Percentiles rank a stretch among this genome's conserved stretches.
Conservation (phyloP, 805 yeast genomes). For the Nakazawaea sp. region DNA sequence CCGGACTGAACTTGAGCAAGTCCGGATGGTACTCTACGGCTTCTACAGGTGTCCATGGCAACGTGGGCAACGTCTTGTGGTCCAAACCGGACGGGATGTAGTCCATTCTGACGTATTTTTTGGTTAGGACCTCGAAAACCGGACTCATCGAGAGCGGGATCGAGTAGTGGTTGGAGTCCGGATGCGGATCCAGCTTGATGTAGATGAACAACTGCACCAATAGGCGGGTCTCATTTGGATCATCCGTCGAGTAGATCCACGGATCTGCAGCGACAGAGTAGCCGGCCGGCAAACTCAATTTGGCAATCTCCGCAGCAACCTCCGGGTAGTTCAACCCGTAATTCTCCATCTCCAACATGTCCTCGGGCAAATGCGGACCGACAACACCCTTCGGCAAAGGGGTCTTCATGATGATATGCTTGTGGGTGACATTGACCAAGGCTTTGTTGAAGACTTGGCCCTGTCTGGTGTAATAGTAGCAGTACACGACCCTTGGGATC, state of each 20-base stretch:
- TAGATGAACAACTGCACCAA: conserved; percentile 72
- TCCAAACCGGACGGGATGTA: conserved; percentile 69
- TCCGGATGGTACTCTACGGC: conserved; percentile 72
- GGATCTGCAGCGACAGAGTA: conserved; percentile 58
- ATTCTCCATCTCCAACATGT: conserved; percentile 47
- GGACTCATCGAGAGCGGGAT: conserved; percentile 70
- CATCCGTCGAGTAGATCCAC: conserved; percentile 84
- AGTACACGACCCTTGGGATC: conserved; percentile 65
- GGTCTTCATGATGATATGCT: conserved; percentile 52
- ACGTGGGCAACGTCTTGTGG: conserved; percentile 45
- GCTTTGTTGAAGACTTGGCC: conserved; percentile 58
- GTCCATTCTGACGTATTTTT: conserved; percentile 64
- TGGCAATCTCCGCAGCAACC: conserved; percentile 58
- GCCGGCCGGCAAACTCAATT: conserved; percentile 55
- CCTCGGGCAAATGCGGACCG: conserved; percentile 70
- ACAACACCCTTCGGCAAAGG: conserved; percentile 53
- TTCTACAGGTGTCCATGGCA: conserved; percentile 49
- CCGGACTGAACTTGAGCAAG: conserved; percentile 40
- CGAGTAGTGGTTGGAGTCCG: conserved; percentile 71
- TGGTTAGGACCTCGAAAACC: conserved; percentile 56
- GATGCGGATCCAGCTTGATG: conserved; percentile 56
- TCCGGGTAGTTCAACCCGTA: conserved; percentile 45
- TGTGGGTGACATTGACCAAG: conserved; percentile 56
- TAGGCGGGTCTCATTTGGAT: conserved; percentile 51
- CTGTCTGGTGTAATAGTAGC: conserved; percentile 52